Base-by-base conservation (phyloP, 805 yeast genomes). In the Barnettozyma siamensis region DNA sequence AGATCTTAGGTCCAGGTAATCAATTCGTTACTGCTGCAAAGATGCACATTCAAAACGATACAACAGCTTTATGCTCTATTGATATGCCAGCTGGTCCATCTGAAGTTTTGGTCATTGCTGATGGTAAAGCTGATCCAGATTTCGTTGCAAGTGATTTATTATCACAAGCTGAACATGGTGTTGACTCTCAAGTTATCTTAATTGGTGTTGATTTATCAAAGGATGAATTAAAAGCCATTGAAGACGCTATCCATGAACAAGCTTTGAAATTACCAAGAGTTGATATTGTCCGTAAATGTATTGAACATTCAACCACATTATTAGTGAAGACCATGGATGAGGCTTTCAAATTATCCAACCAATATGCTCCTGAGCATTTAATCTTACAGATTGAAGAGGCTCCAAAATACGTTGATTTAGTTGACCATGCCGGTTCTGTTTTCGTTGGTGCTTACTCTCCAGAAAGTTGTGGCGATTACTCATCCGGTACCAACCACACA, bases 1-100 rank as follows among this genome's bases (percentile, higher is more conserved):
- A 93, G 73, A 89, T 93, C 47, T 73, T 93, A 63, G 99, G 99
- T 36, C 99, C 99, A 19, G 99, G 99, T 46, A 93, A 93, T 68
- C 99, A 93, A 69, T 93, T 93, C 62, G 99, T 93, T 40, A 93
- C 99, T 16, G 98, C 99, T 33, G 99, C 99, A 33, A 93, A 93
- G 72, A 93, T 93, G 99, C 70, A 83, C 60, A 93, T 94, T 38
- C 93, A 91, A 55, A 94, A 93, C 58, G 99, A 93, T 59, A 85
- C 96, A 1, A 83, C 82, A 48, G 98, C 99, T 7, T 69, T 89
- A 57, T 93, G 96, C 60, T 85, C 96, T 15, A 93, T 93, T 53
- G 99, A 93, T 64, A 91, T 93, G 98, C 99, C 99, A 37, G 99
- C 99, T 20, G 99, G 99, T 9, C 99, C 99, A 23, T 85, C 95